Evolutionary conservation across 1,284 basidiomycete species (phyloP).

Genomic region (Xanthoconium separans): DNA sequence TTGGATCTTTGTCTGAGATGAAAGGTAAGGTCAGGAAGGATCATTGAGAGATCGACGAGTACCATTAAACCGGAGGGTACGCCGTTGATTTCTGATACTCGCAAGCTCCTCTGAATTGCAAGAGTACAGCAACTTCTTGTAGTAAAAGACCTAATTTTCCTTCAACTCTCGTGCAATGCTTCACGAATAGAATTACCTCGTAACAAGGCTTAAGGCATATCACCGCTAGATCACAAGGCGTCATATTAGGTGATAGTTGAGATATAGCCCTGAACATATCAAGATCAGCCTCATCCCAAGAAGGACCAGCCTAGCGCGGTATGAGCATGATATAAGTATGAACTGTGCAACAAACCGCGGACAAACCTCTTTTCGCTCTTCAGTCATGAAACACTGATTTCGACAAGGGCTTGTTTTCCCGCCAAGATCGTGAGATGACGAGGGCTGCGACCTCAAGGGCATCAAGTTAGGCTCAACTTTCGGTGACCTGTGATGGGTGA

Average conservation of each 20-base stretch:
- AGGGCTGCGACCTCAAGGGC: conserved; percentile 27
- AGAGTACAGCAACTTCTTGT: conserved; percentile 22
- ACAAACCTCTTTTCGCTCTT: conserved; percentile 21
- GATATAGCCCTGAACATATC: conserved; percentile 31
- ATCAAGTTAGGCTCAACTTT: conserved; percentile 36
- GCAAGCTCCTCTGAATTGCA: not conserved
- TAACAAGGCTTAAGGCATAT: conserved; percentile 40
- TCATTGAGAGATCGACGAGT: not conserved
- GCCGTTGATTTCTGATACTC: conserved; percentile 6
- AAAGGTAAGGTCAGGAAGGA: conserved; percentile 1
- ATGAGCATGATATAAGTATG: not conserved
- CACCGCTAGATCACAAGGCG: conserved; percentile 40
- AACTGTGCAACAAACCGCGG: not conserved
- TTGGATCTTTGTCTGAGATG: conserved; percentile 30
- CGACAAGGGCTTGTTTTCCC: conserved; percentile 35
- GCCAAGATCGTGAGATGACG: conserved; percentile 22
- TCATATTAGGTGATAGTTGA: conserved; percentile 34
- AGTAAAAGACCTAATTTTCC: conserved; percentile 28
- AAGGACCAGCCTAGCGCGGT: conserved; percentile 17
- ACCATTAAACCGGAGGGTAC: conserved; percentile 26
- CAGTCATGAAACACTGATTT: conserved; percentile 39
- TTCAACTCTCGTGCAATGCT: not conserved
- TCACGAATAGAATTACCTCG: conserved; percentile 32
- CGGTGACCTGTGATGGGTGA: conserved; percentile 14
- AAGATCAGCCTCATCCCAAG: conserved; percentile 27